Evolutionary conservation across 1,284 basidiomycete genomes (phyloP).

Genomic region (Agaricales sp.): DNA sequence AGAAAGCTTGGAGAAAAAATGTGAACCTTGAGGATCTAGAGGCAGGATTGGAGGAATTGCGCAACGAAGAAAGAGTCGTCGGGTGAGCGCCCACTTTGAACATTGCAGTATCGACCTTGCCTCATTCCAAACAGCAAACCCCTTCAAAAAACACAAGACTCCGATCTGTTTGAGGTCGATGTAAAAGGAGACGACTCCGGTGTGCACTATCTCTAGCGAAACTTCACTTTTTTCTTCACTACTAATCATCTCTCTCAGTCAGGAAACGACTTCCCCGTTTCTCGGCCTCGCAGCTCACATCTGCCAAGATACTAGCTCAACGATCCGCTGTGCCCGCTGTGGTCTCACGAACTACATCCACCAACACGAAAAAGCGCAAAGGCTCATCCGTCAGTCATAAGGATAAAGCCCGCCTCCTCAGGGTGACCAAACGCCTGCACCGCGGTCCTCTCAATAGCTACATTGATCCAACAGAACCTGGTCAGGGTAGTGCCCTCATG

Average conservation of each 20-base stretch:
- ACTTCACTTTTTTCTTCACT: conserved; percentile 2
- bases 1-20: conserved; percentile 90
- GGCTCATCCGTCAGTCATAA: conserved; percentile 29
- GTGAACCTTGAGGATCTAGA: conserved; percentile 75
- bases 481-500: conserved; percentile 48
- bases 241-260: conserved; percentile 27
- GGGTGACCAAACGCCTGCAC: conserved; percentile 60
- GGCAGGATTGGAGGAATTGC: conserved; percentile 57
- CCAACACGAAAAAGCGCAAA: conserved; percentile 28
- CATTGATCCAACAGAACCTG: conserved; percentile 53
- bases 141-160: conserved; percentile 55
- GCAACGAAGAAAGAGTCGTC: conserved; percentile 68
- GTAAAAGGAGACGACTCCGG: conserved; percentile 69
- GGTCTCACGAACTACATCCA: conserved; percentile 35
- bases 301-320: conserved; percentile 74
- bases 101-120: not conserved
- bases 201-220: conserved; percentile 21
- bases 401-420: conserved; percentile 67
- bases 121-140: conserved; percentile 31
- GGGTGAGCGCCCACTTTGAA: conserved; percentile 66
- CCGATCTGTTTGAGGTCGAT: conserved; percentile 74
- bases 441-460: conserved; percentile 64
- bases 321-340: conserved; percentile 84
- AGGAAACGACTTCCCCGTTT: conserved; percentile 46
- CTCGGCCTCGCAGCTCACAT: conserved; percentile 51